Conservation (phyloP, 2,329 filamentous ascomycete genomes). For the Alternaria sp. region DNA sequence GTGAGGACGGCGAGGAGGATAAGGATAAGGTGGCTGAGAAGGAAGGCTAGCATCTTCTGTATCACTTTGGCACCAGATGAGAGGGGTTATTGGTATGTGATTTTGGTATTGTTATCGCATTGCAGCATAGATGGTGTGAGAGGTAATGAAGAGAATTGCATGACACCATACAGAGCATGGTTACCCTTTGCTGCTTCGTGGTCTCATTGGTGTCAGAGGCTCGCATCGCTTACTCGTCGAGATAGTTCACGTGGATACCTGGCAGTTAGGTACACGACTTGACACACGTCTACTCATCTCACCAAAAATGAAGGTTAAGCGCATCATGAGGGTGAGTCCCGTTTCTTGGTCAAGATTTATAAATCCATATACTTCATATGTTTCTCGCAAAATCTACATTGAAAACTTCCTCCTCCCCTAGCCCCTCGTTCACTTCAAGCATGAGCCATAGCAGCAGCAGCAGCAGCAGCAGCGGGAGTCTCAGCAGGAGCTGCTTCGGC, state of each 20-base stretch:
- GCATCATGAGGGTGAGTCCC: too few relatives aligned
- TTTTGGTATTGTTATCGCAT: neutral
- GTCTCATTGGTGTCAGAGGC: neutral
- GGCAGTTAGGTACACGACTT: neutral
- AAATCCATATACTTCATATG: neutral
- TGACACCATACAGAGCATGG: neutral
- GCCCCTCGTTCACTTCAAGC: neutral
- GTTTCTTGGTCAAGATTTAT: too few relatives aligned
- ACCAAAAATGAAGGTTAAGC: neutral
- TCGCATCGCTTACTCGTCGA: neutral
- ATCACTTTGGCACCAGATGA: neutral
- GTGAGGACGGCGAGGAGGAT: conserved; percentile 3
- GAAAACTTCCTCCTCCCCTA: neutral
- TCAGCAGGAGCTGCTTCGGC: neutral
- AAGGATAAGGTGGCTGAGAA: conserved; percentile 18
- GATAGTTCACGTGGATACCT: neutral
- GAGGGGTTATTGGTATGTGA: neutral
- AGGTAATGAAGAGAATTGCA: neutral
- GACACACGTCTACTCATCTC: neutral
- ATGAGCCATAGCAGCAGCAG: neutral
- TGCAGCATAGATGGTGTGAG: neutral
- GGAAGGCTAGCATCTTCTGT: conserved; percentile 15
- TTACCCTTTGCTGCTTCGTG: neutral
- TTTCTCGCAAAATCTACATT: neutral
- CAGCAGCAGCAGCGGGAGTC: neutral